phyloP scores from a whole-genome alignment of 2,329 filamentous ascomycete species.

The Tolypocladium endophyticum region DNA sequence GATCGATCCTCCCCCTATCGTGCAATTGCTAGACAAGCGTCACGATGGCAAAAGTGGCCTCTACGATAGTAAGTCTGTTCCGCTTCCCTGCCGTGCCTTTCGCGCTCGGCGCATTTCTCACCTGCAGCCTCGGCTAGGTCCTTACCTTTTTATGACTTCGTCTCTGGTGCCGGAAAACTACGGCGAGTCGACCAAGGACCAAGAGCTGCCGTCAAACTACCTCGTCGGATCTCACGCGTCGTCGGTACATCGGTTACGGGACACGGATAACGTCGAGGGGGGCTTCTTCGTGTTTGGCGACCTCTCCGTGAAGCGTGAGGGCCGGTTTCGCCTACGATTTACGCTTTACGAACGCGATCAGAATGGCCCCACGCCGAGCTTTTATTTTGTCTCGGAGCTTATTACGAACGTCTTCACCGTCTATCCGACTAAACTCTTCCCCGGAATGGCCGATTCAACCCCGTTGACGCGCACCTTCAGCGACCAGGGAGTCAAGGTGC shows the following conservation, averaged over 20 bases:
- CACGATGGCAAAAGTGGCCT: slow-evolving; percentile 9
- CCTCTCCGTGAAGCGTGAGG: slow-evolving; percentile 66
- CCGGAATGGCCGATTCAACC: slow-evolving; percentile 73
- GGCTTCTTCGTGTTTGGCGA: slow-evolving; percentile 91
- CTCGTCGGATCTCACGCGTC: slow-evolving; percentile 67
- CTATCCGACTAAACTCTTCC: slow-evolving; percentile 57
- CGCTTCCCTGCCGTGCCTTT: not conserved
- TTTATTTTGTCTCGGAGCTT: slow-evolving; percentile 14
- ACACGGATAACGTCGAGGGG: slow-evolving; percentile 65
- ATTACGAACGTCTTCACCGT: slow-evolving; percentile 57
- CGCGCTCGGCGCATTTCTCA: not conserved
- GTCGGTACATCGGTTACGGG: slow-evolving; percentile 73
- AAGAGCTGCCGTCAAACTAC: slow-evolving; percentile 30
- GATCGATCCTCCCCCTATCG: slow-evolving; percentile 76
- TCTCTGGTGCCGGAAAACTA: slow-evolving; percentile 30
- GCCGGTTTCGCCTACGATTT: slow-evolving; percentile 64
- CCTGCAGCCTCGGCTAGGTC: slow-evolving; percentile 19
- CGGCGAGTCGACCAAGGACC: slow-evolving; percentile 23
- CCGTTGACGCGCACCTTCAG: slow-evolving; percentile 72
- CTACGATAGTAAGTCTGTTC: slow-evolving; percentile 11
- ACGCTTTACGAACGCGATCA: slow-evolving; percentile 48
- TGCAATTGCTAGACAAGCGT: slow-evolving; percentile 46
- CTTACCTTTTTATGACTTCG: slow-evolving; percentile 38
- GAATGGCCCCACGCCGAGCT: slow-evolving; percentile 9
- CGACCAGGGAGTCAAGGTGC: slow-evolving; percentile 75